Evolutionary conservation across 2,329 filamentous ascomycete species (phyloP).

Genomic region (Cladosporium velox): DNA sequence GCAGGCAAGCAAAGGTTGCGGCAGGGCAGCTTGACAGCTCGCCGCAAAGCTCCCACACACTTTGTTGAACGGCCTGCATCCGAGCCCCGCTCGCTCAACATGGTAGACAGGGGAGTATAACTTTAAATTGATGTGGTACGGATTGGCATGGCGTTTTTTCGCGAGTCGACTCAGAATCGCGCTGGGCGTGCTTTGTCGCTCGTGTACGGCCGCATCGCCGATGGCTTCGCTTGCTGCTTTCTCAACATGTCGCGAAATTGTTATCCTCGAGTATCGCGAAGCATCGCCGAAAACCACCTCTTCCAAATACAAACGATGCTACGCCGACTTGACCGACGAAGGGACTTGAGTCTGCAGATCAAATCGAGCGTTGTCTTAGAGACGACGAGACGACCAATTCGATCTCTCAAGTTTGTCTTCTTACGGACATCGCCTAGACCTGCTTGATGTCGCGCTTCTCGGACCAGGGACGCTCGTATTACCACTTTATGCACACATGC

Average conservation of each 20-base stretch:
- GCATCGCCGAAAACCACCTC: not conserved
- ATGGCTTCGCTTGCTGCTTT: not conserved
- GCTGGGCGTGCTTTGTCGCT: not conserved
- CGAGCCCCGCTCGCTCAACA: slow-evolving; percentile 18
- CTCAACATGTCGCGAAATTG: not conserved
- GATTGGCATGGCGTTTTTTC: not conserved
- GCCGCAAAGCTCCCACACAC: not conserved
- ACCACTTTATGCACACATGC: not conserved
- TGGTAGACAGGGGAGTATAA: slow-evolving; percentile 16
- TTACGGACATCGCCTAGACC: not conserved
- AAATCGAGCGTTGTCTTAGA: not conserved
- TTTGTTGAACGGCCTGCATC: slow-evolving; percentile 15
- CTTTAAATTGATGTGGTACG: slow-evolving; percentile 5
- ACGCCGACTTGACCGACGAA: not conserved
- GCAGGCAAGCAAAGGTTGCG: not conserved
- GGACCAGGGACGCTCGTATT: not conserved
- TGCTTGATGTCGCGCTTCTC: not conserved
- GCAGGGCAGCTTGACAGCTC: slow-evolving; percentile 16
- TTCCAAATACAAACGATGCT: not conserved
- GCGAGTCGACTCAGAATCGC: not conserved
- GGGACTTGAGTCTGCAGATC: not conserved
- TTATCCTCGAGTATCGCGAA: not conserved
- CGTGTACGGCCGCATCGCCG: slow-evolving; percentile 12
- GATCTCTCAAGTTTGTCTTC: too few species aligned
- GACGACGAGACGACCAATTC: not conserved